Evolutionary conservation across 192 early-diverging fungal genomes (phyloP), one percentile per base, ranked within the genome.

Genomic region (Podochytrium sp.): DNA sequence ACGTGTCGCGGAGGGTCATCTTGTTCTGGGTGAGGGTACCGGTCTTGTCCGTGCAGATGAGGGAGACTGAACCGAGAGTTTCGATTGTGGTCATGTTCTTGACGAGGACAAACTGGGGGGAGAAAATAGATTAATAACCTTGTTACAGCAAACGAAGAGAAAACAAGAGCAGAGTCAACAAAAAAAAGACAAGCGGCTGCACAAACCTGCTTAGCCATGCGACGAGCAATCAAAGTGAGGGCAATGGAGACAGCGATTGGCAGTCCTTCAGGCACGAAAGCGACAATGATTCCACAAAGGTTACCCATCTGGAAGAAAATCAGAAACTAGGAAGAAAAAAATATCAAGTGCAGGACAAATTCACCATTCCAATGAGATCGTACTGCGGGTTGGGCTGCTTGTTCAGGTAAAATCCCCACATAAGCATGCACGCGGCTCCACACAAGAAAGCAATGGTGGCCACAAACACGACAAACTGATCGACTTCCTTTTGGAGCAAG

Each of bases 31-130:
- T 97, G 41, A 97, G 78, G 5, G 94, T 97, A 0, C 94, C 95
- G n/a, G 95, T 96, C 82, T 97, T 97, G 78, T 97, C 94, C 42
- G 91, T 93, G 79, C 85, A 87, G 38, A 90, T 62, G 6, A 92
- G 86, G 65, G 79, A 87, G 55, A 94, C 88, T 52, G 89, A 89
- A 30, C 94, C 96, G 23, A 97, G 85, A 0, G 94, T 94, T 82
- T 97, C 94, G 66, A 97, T 89, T 0, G 91, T 91, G 37, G 90
- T 86, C n/a, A 97, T 82, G 32, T 91, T 89, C 77, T 95, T 94
- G 47, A 91, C 87, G 33, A 96, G 80, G 52, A 95, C 87, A 39
- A 87, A 87, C 61, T 81, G 40, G 5, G 23, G 39, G 25, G 25
- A 55, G 23, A 55, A 55, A 29, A 1, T 55, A n/a, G n/a, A n/a